Conservation (phyloP, 768 basidiomycete genomes). For the Daedalea quercina region DNA sequence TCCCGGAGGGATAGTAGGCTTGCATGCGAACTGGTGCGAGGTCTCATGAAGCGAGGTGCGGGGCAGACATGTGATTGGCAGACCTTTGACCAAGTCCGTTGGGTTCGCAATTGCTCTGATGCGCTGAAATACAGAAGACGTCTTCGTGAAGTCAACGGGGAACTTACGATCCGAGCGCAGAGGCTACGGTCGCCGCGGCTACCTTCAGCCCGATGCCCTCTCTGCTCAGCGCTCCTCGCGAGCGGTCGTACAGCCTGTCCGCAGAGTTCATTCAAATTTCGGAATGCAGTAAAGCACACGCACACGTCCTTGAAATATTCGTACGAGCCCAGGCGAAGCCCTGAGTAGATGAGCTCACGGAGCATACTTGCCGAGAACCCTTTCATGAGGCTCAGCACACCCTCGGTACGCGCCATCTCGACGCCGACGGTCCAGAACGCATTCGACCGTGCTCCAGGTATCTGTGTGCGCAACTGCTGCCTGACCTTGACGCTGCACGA, state of each 20-base stretch:
- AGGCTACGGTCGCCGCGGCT: slow-evolving; percentile 24
- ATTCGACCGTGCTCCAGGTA: slow-evolving; percentile 21
- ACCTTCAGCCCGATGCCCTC: slow-evolving; percentile 29
- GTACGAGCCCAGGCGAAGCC: slow-evolving; percentile 29
- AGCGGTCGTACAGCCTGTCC: slow-evolving; percentile 16
- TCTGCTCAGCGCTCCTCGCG: slow-evolving; percentile 20
- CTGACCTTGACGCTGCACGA: slow-evolving; percentile 19
- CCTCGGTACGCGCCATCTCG: slow-evolving; percentile 28
- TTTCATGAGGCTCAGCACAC: slow-evolving; percentile 23
- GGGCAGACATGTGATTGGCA: background rate
- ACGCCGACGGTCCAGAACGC: slow-evolving; percentile 29
- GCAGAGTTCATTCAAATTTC: background rate
- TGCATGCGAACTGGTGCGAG: slow-evolving; percentile 28
- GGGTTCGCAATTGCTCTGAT: slow-evolving; percentile 28
- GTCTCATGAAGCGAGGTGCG: background rate
- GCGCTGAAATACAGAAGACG: background rate
- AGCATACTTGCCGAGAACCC: slow-evolving; percentile 29
- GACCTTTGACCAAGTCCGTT: slow-evolving; percentile 30
- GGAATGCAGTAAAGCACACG: slow-evolving; percentile 3
- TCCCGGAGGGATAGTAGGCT: slow-evolving; percentile 27
- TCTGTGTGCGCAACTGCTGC: slow-evolving; percentile 27
- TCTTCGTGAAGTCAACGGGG: background rate
- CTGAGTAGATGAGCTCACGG: slow-evolving; percentile 30
- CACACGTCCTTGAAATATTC: slow-evolving; percentile 32
- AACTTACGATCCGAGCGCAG: slow-evolving; percentile 27